Base-by-base conservation (phyloP, 1,284 basidiomycete genomes). In the Trametes pubescens region DNA sequence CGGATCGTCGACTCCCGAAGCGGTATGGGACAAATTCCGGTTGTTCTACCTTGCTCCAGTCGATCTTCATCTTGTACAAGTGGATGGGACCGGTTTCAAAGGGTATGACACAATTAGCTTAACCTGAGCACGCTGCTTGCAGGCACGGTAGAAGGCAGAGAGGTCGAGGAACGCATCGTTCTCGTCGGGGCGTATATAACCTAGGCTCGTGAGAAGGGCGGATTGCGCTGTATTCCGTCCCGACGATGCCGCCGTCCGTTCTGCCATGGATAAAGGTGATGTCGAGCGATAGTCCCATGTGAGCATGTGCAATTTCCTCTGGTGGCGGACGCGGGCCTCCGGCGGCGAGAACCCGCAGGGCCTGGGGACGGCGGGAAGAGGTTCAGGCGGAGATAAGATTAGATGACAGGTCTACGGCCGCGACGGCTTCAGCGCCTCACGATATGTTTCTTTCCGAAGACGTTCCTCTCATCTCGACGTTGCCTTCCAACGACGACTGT, bases 1-100 rank as follows among this genome's bases (percentile, higher is more conserved):
- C 87, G 13, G 90, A 92, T 69, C 90, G 79, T 8, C 91, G 86
- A 69, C 90, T 91, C 1, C 87, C 73, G 75, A 92, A 94, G 46
- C 81, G 83, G 66, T 86, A 82, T 52, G 90, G 80, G 47, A 83
- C 76, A 38, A 83, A 78, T 21, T 88, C 83, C 46, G 90, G 90
- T 43, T 81, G 80, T 70, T 88, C 81, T 38, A 93, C 81, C 71
- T 87, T 90, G 65, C 76, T 77, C 91, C 91, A 93, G 73, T 93
- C 84, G 66, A 91, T 80, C 61, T 77, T 78, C 67, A 84, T 78
- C 37, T 62, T 62, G 54, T 59, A 44, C 18, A 4, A 10, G 37
- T 6, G 24, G 24, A 18, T 48, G 38, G 14, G 46, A n/a, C 16
- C 22, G 18, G 18, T 2, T 35, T 6, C 34, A 7, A 35, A 6